Evolutionary conservation across 176 grass and related monocot species (phyloP), one percentile per base, ranked within the genome.

Genomic region (Elaeis guineensis): DNA sequence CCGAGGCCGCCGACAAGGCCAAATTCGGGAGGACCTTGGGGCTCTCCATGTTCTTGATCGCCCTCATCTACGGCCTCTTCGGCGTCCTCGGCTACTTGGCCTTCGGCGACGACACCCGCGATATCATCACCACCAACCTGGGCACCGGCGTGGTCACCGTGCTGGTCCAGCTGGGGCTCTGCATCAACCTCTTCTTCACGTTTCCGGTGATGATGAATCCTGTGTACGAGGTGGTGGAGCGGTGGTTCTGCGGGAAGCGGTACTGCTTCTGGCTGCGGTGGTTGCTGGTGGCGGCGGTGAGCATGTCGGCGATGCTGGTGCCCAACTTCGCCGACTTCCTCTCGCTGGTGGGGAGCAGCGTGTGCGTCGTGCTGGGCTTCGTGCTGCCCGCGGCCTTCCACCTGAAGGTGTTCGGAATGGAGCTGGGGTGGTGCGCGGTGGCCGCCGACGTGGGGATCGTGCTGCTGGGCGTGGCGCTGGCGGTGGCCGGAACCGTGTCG

Each of bases 141-240:
- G 92, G 87, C 28, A 54, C 77, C 19, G 92, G 92, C n/a, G 79
- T 78, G 72, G 70, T 97, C 53, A 91, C 92, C 2, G 70, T 91
- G 55, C 20, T 81, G 21, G 81, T 97, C 74, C 92, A 91, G 81
- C 52, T 97, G 1, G 92, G 92, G 6, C 84, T 98, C 23, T 98
- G 93, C 87, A 79, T 86, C 71, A 98, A 92, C 80, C 85, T 98
- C 73, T 98, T 92, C 78, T 98, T 98, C 81, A 83, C 93, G 69
- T 78, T 98, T 76, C 84, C 93, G 20, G 84, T 98, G 16, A 89
- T 91, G 93, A 98, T 98, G 93, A 87, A 98, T 75, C 87, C 93
- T 1, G 87, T 98, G 0, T 98, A 78, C 72, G 93, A 98, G 84
- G 84, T 98, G 50, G 81, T 81, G 35, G 87, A 98, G 81, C 79